These are phyloP conservation scores for Deuterostichococcus epilithicus DNA, from an alignment of 139 green algal species.

Conservation along the genomic window DNA sequence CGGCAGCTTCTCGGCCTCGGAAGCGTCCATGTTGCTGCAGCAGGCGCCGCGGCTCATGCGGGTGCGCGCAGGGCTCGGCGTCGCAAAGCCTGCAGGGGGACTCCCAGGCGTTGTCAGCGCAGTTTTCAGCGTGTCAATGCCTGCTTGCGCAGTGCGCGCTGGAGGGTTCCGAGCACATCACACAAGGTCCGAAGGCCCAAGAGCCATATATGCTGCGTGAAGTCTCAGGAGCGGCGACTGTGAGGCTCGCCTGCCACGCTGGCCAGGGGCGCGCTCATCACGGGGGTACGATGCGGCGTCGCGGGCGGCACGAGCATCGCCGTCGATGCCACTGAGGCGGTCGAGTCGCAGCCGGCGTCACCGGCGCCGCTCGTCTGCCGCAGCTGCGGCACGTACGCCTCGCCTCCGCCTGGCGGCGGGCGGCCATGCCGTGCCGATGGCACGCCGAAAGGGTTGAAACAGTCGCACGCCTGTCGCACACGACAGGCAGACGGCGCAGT, in stretches of 20 bases:
- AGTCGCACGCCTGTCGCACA: not conserved
- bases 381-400: too few species aligned
- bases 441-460: not conserved
- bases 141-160: too few species aligned
- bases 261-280: not conserved
- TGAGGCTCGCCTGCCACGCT: not conserved
- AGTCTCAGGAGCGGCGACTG: too few species aligned
- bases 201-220: too few species aligned
- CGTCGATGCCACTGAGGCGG: not conserved
- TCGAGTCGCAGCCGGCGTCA: not conserved
- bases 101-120: too few species aligned
- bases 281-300: not conserved
- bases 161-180: too few species aligned
- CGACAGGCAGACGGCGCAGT: too few species aligned
- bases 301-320: not conserved
- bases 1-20: conserved; percentile 9
- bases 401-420: too few species aligned
- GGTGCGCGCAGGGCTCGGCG: not conserved
- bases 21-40: not conserved
- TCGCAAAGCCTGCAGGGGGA: not conserved
- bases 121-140: too few species aligned
- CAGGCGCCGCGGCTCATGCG: not conserved
- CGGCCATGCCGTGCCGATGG: too few species aligned
- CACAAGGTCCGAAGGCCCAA: too few species aligned
- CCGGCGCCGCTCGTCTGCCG: too few species aligned